Base-by-base conservation (phyloP, 2,329 filamentous ascomycete species). In the Aspergillus sp. region DNA sequence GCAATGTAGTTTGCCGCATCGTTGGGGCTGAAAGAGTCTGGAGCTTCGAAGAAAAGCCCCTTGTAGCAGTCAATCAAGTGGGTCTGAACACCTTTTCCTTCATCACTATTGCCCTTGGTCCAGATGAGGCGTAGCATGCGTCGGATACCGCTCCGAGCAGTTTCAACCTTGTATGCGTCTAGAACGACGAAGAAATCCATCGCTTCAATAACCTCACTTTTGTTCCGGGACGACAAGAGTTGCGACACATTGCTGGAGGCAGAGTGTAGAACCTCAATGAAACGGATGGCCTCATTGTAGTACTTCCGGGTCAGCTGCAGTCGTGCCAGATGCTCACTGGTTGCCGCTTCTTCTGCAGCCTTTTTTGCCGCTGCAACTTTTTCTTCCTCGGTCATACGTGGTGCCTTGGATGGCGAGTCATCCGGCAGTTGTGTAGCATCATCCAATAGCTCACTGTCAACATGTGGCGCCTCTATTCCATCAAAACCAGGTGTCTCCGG, bases 41-140 rank as follows among this genome's bases (percentile, higher is more conserved):
- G 94, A 0, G 95, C 92, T 66, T 96, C 91, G 64, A 99, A 99
- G 74, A 97, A 99, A 1, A 99, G 83, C 17, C 90, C 86, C 68
- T 89, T 94, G 78, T 99, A 99, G 71, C 91, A 96, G 62, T 99
- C 94, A 60, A 99, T 96, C 25, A 99, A 81, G 72, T 99, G 94
- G 2, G 89, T 89, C 69, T 99, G 95, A 2, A 99, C 92, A 51
- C 94, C 94, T 75, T 97, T 99, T 64, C 95, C 94, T 78, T 99
- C 95, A 65, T 99, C 94, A 64, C 91, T 97, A 74, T 97, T 99
- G 62, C 94, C 93, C 75, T 99, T 99, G 58, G 94, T 99, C 94
- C 94, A 99, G 71, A 99, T 99, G 17, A 99, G 80, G 49, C 93
- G 87, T 58, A 99, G 81, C 94, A 99, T 99, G 52, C 91, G 88